A percentile compares a stretch with the other conserved stretches of the same genome.
Evolutionary conservation across 495 filamentous ascomycete species (phyloP).

Genomic region (Cercophora newfieldiana): DNA sequence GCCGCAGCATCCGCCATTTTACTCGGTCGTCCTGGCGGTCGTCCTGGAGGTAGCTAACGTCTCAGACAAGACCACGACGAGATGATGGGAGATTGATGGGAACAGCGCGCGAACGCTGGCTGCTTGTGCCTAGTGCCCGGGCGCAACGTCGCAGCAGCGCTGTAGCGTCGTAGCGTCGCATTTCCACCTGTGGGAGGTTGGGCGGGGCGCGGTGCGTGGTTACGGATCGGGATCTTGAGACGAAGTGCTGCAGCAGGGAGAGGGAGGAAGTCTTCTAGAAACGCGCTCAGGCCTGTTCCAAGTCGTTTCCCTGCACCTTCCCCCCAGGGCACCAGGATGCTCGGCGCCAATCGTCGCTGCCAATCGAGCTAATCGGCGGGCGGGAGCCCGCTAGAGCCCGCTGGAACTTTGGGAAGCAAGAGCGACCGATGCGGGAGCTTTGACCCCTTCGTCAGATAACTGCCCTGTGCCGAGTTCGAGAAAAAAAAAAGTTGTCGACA

Average conservation of each 20-base stretch:
- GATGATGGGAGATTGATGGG: not conserved
- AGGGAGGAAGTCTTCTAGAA: constrained; percentile 27
- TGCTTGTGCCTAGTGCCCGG: constrained; percentile 17
- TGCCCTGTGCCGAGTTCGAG: not conserved
- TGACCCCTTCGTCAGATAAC: constrained; percentile 12
- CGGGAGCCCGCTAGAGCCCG: not conserved
- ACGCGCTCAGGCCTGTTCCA: constrained; percentile 21
- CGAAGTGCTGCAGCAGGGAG: constrained; percentile 14
- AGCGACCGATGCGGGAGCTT: constrained; percentile 12
- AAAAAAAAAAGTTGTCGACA: constrained; percentile 12
- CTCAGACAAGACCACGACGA: not conserved
- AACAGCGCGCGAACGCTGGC: not conserved
- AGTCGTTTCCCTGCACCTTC: not conserved
- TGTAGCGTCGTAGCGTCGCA: constrained; percentile 1
- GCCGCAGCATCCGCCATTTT: not conserved
- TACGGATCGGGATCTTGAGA: constrained; percentile 22
- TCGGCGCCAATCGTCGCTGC: constrained; percentile 2
- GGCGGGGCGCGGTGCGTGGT: not conserved
- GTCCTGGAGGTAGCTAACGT: not conserved
- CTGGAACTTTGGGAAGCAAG: constrained; percentile 4
- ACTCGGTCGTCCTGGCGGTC: not conserved
- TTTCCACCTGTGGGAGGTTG: not conserved
- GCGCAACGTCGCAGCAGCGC: constrained; percentile 14
- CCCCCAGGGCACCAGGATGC: not conserved
- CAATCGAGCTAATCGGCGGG: constrained; percentile 3